Evolutionary conservation across 2,329 filamentous ascomycete genomes (phyloP).

Genomic region (Bipolaris zeicola): DNA sequence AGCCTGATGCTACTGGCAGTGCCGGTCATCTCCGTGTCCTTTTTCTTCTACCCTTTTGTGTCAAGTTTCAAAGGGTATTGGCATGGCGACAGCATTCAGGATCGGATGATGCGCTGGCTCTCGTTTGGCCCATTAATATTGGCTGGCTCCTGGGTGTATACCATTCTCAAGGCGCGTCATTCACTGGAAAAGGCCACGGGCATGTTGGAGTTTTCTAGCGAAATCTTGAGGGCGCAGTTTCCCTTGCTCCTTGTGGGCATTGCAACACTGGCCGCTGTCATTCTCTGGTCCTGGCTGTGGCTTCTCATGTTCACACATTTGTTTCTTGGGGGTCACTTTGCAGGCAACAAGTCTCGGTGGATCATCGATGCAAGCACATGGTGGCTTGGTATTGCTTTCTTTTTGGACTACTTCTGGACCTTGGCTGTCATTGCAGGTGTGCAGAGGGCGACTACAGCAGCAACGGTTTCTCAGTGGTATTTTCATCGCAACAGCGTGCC

Average conservation of each 20-base stretch:
- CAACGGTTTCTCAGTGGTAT: slow-evolving; percentile 98
- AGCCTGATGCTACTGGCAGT: slow-evolving; percentile 81
- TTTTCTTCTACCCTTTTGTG: slow-evolving; percentile 88
- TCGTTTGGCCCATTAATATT: slow-evolving; percentile 76
- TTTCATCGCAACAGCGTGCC: slow-evolving; percentile 89
- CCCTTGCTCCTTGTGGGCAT: slow-evolving; percentile 85
- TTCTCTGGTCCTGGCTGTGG: slow-evolving; percentile 95
- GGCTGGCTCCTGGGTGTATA: slow-evolving; percentile 80
- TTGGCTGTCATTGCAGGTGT: slow-evolving; percentile 84
- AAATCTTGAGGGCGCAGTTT: slow-evolving; percentile 83
- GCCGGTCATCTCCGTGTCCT: slow-evolving; percentile 83
- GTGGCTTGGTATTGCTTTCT: slow-evolving; percentile 93
- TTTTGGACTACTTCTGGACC: slow-evolving; percentile 95
- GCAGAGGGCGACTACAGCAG: slow-evolving; percentile 88
- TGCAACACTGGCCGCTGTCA: slow-evolving; percentile 72
- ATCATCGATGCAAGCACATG: slow-evolving; percentile 87
- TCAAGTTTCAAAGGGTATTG: slow-evolving; percentile 82
- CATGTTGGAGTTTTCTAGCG: slow-evolving; percentile 90
- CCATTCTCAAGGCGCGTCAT: slow-evolving; percentile 78
- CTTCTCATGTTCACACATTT: slow-evolving; percentile 94
- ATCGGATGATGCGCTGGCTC: slow-evolving; percentile 85
- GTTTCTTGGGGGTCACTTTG: slow-evolving; percentile 89
- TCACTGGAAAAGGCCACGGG: slow-evolving; percentile 82
- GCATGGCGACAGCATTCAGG: slow-evolving; percentile 80
- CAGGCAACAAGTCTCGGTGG: slow-evolving; percentile 62